Evolutionary conservation across 1,139 yeast species (phyloP).

Genomic region (Magnusiomyces ingens): DNA sequence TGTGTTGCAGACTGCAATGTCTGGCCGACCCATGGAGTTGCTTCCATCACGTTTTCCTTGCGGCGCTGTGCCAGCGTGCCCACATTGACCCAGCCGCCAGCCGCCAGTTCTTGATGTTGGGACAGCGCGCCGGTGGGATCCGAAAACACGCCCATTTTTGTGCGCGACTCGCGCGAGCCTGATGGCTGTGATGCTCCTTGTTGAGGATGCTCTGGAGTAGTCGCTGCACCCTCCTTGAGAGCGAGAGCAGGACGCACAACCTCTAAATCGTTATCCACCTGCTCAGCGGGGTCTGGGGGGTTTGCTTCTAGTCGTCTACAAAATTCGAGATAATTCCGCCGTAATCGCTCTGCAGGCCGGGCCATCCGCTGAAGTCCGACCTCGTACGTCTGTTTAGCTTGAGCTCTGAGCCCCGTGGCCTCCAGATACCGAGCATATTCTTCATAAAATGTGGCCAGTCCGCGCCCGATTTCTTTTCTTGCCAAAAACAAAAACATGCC

Average conservation of each 20-base stretch:
- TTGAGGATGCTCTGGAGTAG: conserved; percentile 19
- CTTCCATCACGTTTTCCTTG: conserved; percentile 57
- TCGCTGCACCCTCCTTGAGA: conserved; percentile 15
- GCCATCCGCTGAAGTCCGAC: conserved; percentile 58
- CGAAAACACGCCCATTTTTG: conserved; percentile 28
- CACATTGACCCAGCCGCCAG: conserved; percentile 43
- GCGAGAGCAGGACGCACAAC: conserved; percentile 20
- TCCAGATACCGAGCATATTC: conserved; percentile 70
- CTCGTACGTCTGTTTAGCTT: conserved; percentile 59
- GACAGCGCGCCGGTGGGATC: conserved; percentile 27
- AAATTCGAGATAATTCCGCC: conserved; percentile 46
- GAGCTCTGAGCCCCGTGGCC: conserved; percentile 41
- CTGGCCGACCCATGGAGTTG: conserved; percentile 68
- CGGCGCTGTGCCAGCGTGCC: conserved; percentile 47
- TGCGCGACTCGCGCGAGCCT: conserved; percentile 5
- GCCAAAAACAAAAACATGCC: conserved; percentile 70
- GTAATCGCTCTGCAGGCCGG: conserved; percentile 54
- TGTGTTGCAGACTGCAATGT: conserved; percentile 37
- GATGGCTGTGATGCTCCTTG: conserved; percentile 6
- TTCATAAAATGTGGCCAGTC: conserved; percentile 68
- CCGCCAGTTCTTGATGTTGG: not conserved
- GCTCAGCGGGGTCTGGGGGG: conserved; percentile 31
- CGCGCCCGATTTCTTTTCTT: conserved; percentile 64
- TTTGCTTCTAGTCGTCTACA: conserved; percentile 33
- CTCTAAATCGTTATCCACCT: conserved; percentile 26